Percentiles rank a stretch among this genome's conserved stretches.
These are phyloP conservation scores for Fraxinus quadrangulata DNA, from an alignment of 257 asterid genomes.

Conservation along the genomic window DNA sequence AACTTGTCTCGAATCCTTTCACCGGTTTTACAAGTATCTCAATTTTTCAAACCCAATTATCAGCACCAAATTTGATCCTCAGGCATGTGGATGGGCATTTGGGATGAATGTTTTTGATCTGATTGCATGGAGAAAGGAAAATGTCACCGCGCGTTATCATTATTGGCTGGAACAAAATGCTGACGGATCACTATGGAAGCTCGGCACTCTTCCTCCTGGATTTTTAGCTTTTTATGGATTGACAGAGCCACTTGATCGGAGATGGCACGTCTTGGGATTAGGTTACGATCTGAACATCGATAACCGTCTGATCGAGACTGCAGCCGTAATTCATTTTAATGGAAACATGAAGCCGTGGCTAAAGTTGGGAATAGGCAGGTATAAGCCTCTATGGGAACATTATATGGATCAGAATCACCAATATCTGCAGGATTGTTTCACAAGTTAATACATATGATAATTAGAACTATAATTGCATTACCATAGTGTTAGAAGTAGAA, in stretches of 20 bases:
- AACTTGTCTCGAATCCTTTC: constrained; percentile 28
- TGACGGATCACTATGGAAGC: constrained; percentile 21
- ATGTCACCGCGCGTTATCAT: constrained; percentile 18
- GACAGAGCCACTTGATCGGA: constrained; percentile 29
- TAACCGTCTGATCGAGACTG: constrained; percentile 17
- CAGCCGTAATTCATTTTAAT: constrained; percentile 29
- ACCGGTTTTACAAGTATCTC: constrained; percentile 21
- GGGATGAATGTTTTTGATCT: constrained; percentile 30
- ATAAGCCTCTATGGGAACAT: constrained; percentile 21
- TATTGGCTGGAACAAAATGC: constrained; percentile 26
- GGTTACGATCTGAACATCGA: constrained; percentile 24
- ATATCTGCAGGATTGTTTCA: constrained; percentile 19
- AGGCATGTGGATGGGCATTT: constrained; percentile 32
- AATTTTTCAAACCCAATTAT: constrained; percentile 27
- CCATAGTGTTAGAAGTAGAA: constrained; percentile 21
- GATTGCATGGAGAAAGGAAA: constrained; percentile 24
- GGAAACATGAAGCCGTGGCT: constrained; percentile 34
- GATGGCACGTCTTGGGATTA: constrained; percentile 34
- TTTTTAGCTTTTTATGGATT: constrained; percentile 27
- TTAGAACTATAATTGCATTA: constrained; percentile 14
- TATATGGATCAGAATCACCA: constrained; percentile 19
- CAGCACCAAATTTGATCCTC: constrained; percentile 26
- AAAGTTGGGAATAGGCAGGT: constrained; percentile 25
- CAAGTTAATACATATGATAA: constrained; percentile 1
- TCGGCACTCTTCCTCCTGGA: constrained; percentile 26